Evolutionary conservation across 2,329 filamentous ascomycete genomes (phyloP).

Genomic region (Monilinia aucupariae): DNA sequence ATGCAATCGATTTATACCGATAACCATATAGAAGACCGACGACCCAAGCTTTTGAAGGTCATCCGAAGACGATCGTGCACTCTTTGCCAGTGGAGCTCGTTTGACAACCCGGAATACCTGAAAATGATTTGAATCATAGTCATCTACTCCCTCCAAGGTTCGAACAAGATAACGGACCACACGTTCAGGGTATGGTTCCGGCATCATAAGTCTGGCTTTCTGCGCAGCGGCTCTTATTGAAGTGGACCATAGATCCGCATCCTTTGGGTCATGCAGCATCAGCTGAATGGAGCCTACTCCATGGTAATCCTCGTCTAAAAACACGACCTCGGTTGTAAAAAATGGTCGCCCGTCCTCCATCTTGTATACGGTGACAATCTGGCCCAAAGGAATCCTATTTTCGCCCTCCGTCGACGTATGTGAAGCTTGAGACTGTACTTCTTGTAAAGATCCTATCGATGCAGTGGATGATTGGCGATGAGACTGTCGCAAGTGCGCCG

Average conservation of each 20-base stretch:
- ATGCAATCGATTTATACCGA: slow-evolving; percentile 65
- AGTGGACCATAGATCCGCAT: slow-evolving; percentile 60
- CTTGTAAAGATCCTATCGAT: slow-evolving; percentile 56
- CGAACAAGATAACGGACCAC: slow-evolving; percentile 58
- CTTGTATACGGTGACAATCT: slow-evolving; percentile 62
- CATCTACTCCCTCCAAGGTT: slow-evolving; percentile 58
- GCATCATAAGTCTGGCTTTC: slow-evolving; percentile 47
- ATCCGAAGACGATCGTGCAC: slow-evolving; percentile 54
- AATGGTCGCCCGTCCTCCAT: slow-evolving; percentile 62
- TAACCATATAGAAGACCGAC: slow-evolving; percentile 61
- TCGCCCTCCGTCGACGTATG: slow-evolving; percentile 48
- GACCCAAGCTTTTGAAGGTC: slow-evolving; percentile 60
- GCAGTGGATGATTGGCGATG: slow-evolving; percentile 52
- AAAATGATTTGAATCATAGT: slow-evolving; percentile 64
- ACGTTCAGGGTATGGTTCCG: slow-evolving; percentile 49
- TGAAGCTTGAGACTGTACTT: slow-evolving; percentile 49
- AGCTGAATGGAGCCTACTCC: slow-evolving; percentile 58
- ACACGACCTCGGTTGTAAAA: slow-evolving; percentile 62
- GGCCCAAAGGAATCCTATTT: slow-evolving; percentile 52
- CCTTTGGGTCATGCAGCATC: slow-evolving; percentile 58
- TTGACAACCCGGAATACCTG: slow-evolving; percentile 65
- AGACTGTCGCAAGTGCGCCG: slow-evolving; percentile 38
- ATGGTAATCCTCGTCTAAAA: slow-evolving; percentile 59
- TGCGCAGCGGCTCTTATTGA: slow-evolving; percentile 56
- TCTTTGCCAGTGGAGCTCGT: slow-evolving; percentile 50